phyloP scores from a whole-genome alignment of 2,329 filamentous ascomycete species.

The Alternaria ventricosa region DNA sequence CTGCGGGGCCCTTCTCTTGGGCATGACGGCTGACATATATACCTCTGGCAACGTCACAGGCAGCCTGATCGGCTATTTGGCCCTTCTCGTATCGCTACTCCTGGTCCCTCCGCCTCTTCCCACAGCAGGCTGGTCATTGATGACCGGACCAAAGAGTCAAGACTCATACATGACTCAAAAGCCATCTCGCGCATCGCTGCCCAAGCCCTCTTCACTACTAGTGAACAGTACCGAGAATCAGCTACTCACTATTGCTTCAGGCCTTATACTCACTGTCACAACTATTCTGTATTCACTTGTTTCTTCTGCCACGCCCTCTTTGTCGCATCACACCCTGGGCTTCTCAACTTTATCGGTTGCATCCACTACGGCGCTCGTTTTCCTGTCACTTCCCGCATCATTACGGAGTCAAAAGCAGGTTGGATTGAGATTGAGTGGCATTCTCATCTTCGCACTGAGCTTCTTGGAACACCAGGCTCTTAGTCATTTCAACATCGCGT shows the following conservation, averaged over 20 bases:
- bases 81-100: conserved; percentile 55
- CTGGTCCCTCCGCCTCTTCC: conserved; percentile 59
- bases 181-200: conserved; percentile 33
- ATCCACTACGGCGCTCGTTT: conserved; percentile 52
- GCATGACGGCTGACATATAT: conserved; percentile 42
- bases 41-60: conserved; percentile 23
- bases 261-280: conserved; percentile 44
- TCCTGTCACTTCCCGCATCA: conserved; percentile 51
- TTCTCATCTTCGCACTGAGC: conserved; percentile 31
- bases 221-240: conserved; percentile 50
- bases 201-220: conserved; percentile 44
- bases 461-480: conserved; percentile 30
- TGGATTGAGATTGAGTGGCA: conserved; percentile 40
- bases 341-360: conserved; percentile 52
- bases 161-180: conserved; percentile 30
- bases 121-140: conserved; percentile 40
- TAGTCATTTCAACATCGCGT: conserved; percentile 18
- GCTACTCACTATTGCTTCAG: conserved; percentile 52
- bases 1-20: conserved; percentile 42
- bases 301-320: conserved; percentile 39
- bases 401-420: conserved; percentile 48
- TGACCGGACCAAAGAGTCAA: conserved; percentile 30
- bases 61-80: conserved; percentile 55
- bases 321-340: conserved; percentile 39
- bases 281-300: conserved; percentile 48